Evolutionary conservation across 768 basidiomycete species (phyloP).

Genomic region (Trametes elegans): DNA sequence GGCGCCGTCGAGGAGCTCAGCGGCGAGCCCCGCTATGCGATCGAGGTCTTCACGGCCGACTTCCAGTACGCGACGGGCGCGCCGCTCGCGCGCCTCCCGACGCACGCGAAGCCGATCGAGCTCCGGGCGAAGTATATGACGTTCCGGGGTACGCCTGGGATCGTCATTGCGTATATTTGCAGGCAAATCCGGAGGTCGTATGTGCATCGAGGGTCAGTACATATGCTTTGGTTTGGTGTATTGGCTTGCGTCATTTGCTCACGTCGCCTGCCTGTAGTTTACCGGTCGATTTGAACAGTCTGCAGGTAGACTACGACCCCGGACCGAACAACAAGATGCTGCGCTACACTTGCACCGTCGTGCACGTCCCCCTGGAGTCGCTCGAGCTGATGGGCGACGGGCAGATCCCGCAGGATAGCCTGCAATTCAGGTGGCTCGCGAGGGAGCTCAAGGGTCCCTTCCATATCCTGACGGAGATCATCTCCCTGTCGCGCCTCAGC

Average conservation of each 20-base stretch:
- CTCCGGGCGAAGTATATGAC: constrained; percentile 60
- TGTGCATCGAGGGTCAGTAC: neutral
- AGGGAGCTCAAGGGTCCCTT: constrained; percentile 39
- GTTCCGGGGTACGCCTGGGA: constrained; percentile 28
- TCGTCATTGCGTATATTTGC: constrained; percentile 54
- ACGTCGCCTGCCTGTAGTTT: neutral
- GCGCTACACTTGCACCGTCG: constrained; percentile 43
- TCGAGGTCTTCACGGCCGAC: constrained; percentile 57
- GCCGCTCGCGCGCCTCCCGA: constrained; percentile 41
- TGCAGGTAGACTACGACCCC: constrained; percentile 34
- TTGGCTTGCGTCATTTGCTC: neutral
- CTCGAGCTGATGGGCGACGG: constrained; percentile 48
- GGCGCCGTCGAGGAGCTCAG: constrained; percentile 51
- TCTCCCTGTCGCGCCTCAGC: constrained; percentile 31
- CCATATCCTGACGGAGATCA: constrained; percentile 34
- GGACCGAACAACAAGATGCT: constrained; percentile 40
- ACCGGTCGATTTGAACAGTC: constrained; percentile 34
- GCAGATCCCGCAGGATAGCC: constrained; percentile 35
- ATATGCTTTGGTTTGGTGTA: too few relatives aligned
- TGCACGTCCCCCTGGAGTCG: constrained; percentile 40
- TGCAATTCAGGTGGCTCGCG: constrained; percentile 37
- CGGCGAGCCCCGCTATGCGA: constrained; percentile 35
- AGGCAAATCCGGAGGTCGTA: constrained; percentile 28
- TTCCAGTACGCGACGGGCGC: constrained; percentile 41
- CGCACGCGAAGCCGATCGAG: constrained; percentile 50